Evolutionary conservation across 2,329 filamentous ascomycete species (phyloP).

Genomic region (Alternaria conjuncta): DNA sequence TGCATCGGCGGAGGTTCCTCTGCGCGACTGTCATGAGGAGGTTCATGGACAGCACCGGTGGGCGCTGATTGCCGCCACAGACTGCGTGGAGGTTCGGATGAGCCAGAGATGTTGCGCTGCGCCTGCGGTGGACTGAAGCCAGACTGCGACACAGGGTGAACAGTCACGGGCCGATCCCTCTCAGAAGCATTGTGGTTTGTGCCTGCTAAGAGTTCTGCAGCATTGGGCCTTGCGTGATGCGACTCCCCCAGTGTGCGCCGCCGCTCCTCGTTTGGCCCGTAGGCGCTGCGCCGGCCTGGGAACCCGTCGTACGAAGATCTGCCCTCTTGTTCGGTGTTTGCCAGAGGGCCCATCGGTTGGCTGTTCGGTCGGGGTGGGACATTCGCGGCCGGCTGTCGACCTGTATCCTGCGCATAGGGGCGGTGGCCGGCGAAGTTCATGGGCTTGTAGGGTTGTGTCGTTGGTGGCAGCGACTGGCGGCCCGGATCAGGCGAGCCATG

Average conservation of each 20-base stretch:
- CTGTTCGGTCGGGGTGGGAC: constrained; percentile 50
- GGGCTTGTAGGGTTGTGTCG: constrained; percentile 43
- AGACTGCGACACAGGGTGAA: constrained; percentile 49
- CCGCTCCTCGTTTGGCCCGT: constrained; percentile 42
- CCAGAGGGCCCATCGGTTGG: constrained; percentile 44
- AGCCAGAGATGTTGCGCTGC: constrained; percentile 23
- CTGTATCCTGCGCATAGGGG: constrained; percentile 40
- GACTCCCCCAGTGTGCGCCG: constrained; percentile 46
- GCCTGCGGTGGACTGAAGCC: constrained; percentile 47
- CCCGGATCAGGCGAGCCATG: constrained; percentile 46
- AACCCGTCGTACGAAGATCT: constrained; percentile 31
- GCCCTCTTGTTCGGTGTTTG: constrained; percentile 30
- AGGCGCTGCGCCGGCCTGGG: constrained; percentile 33
- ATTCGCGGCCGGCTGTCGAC: constrained; percentile 30
- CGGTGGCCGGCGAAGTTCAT: constrained; percentile 40
- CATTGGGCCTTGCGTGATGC: constrained; percentile 42
- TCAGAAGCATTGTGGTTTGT: constrained; percentile 25
- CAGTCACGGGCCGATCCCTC: constrained; percentile 46
- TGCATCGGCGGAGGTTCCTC: constrained; percentile 41
- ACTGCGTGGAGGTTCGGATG: constrained; percentile 31
- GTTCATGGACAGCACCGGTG: constrained; percentile 34
- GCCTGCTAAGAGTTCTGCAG: constrained; percentile 40
- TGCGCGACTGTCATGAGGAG: constrained; percentile 29
- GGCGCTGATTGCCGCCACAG: constrained; percentile 41
- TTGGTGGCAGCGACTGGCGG: constrained; percentile 40